phyloP scores from a whole-genome alignment of 2,329 filamentous ascomycete species.

The Talaromyces marneffei region DNA sequence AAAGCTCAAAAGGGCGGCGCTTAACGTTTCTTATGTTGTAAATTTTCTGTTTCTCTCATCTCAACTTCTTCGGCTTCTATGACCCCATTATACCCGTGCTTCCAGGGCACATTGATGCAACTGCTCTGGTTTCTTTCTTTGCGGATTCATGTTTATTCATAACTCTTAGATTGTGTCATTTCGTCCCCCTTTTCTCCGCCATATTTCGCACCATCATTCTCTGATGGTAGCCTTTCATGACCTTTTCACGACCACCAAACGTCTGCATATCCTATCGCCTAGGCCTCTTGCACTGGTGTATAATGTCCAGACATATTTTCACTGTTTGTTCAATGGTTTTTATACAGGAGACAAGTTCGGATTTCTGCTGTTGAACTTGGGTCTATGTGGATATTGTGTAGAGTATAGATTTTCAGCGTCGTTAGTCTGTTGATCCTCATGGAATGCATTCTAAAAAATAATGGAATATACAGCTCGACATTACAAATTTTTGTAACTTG shows the following conservation, averaged over 20 bases:
- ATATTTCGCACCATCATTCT: not conserved
- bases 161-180: not conserved
- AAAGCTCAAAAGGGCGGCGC: conserved; percentile 61
- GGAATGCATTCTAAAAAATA: not conserved
- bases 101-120: conserved; percentile 11
- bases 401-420: conserved; percentile 11
- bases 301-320: conserved; percentile 3
- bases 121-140: conserved; percentile 6
- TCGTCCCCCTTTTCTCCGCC: not conserved
- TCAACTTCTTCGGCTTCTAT: conserved; percentile 1
- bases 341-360: not conserved
- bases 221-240: not conserved
- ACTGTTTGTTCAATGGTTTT: not conserved
- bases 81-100: conserved; percentile 13
- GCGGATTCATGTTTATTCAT: not conserved
- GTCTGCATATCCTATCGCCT: conserved; percentile 2
- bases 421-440: not conserved
- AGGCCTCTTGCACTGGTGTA: conserved; percentile 1
- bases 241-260: not conserved
- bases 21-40: conserved; percentile 21
- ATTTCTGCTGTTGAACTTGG: not conserved
- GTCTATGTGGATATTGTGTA: conserved; percentile 4
- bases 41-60: not conserved
- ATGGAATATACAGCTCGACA: too few species aligned
- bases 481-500: too few species aligned